Base-by-base conservation (phyloP, 2,329 filamentous ascomycete species). In the Aureobasidium mangrovei region DNA sequence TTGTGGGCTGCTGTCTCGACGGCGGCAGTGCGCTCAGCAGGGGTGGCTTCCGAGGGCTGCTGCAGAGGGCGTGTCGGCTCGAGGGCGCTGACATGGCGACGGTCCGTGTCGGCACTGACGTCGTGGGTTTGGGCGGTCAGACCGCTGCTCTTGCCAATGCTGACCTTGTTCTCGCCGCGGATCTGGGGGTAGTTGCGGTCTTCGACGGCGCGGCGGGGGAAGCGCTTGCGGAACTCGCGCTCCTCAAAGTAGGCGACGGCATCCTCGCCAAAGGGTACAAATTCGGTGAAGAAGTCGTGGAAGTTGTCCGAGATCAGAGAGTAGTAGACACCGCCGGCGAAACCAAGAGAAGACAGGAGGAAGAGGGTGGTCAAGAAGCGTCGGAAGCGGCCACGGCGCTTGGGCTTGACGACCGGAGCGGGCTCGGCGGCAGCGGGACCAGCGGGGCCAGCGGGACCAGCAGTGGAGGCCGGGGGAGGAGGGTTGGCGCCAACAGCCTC, bases 281-380 rank as follows among this genome's bases (percentile, higher is more conserved):
- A 98, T 73, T 96, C 91, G 64, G 91, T 97, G 74, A 98, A 98
- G 77, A 96, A 93, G 72, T 98, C 93, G 73, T 98, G 91, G 80
- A 97, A 98, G 73, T 89, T 95, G 76, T 98, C 93, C 67, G 86
- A 95, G 71, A 93, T 80, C 60, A 95, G 83, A 54, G 93, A 91
- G 71, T 95, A 93, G 77, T 87, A 95, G 54, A 96, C 84, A 61
- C 91, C 90, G 60, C 90, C 90, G 54, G 81, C 87, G 64, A 95
- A 98, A 38, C 86, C 84, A 42, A 94, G 71, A 4, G 82, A 82
- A 28, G 86, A 83, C 29, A 96, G 79, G 42, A 95, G 72, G 58
- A 91, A 74, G 46, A 96, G 72, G 53, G 86, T 87, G 60, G 91
- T 73, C 56, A 96, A 73, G 67, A 90, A 85, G 67, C 85, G 85